Evolutionary conservation across 805 yeast species (phyloP).

Genomic region (Ogataea ramenticola): DNA sequence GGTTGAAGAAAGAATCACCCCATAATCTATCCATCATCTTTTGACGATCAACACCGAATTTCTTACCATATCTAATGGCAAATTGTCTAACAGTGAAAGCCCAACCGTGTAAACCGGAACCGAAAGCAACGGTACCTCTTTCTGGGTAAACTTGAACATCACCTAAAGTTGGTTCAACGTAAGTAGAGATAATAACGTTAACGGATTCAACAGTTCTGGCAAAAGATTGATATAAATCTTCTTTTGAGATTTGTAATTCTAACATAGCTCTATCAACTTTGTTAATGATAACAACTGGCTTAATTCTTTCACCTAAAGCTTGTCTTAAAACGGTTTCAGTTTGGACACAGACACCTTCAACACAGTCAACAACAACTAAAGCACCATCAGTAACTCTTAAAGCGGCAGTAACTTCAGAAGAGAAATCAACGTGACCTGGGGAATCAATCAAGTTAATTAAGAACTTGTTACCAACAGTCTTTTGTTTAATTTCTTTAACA

Average conservation of each 20-base stretch:
- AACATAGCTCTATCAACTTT: conserved; percentile 99
- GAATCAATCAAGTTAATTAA: conserved; percentile 98
- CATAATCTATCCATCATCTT: conserved; percentile 99
- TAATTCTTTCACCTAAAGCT: conserved; percentile 98
- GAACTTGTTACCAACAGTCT: conserved; percentile 88
- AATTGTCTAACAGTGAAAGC: conserved; percentile 99
- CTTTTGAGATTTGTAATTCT: conserved; percentile 98
- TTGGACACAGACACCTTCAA: conserved; percentile 99
- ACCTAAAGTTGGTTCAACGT: conserved; percentile 85
- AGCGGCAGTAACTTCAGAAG: conserved; percentile 99
- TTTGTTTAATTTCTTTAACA: conserved; percentile 84
- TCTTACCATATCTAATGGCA: conserved; percentile 96
- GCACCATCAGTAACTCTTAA: conserved; percentile 99
- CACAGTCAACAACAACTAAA: conserved; percentile 96
- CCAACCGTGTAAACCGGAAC: conserved; percentile 99
- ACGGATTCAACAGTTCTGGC: conserved; percentile 99
- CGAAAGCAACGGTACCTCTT: conserved; percentile 98
- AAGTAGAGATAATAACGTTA: conserved; percentile 95
- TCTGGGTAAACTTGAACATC: conserved; percentile 99
- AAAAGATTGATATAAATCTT: conserved; percentile 97
- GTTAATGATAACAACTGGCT: conserved; percentile 98
- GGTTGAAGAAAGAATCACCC: conserved; percentile 99
- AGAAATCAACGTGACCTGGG: conserved; percentile 99
- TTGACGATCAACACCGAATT: conserved; percentile 96
- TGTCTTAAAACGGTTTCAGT: conserved; percentile 99